Evolutionary conservation across 495 filamentous ascomycete species (phyloP).

Genomic region (Penicillium psychrofluorescens): DNA sequence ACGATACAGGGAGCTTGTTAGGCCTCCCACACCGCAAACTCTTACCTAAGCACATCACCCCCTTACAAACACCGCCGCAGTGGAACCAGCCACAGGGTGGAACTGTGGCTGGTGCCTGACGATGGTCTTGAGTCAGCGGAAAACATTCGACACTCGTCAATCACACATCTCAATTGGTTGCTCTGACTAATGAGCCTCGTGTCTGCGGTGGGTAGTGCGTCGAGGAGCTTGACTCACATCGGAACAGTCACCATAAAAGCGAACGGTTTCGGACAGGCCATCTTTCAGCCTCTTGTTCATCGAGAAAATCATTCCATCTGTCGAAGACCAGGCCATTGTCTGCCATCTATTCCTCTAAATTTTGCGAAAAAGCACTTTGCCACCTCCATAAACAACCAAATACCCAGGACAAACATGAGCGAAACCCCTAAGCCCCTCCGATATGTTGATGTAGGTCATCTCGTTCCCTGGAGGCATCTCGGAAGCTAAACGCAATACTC

Average conservation of each 20-base stretch:
- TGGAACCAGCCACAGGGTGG: neutral
- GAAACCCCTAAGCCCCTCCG: slow-evolving; percentile 25
- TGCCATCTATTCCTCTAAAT: neutral
- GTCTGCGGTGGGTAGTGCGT: slow-evolving; percentile 4
- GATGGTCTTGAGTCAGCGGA: slow-evolving; percentile 13
- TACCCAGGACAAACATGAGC: slow-evolving; percentile 18
- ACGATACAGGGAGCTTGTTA: too few relatives aligned
- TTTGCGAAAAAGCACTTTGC: slow-evolving; percentile 1
- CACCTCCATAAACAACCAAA: neutral
- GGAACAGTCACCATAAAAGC: slow-evolving; percentile 6
- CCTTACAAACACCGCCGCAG: too few relatives aligned
- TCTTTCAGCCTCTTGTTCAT: too few relatives aligned
- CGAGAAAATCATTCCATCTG: too few relatives aligned
- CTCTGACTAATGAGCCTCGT: slow-evolving; percentile 14
- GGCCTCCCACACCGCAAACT: too few relatives aligned
- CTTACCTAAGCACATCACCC: too few relatives aligned
- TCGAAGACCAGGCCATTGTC: neutral
- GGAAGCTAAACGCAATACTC: neutral
- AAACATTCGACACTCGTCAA: neutral
- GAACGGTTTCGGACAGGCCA: neutral
- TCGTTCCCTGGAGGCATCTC: neutral
- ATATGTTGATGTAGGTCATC: slow-evolving; percentile 38
- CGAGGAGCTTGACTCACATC: slow-evolving; percentile 11
- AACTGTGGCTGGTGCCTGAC: slow-evolving; percentile 10
- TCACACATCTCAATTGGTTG: neutral